Evolutionary conservation across 352 stramenopile genomes (phyloP).

Genomic region (Phytophthora multivora): DNA sequence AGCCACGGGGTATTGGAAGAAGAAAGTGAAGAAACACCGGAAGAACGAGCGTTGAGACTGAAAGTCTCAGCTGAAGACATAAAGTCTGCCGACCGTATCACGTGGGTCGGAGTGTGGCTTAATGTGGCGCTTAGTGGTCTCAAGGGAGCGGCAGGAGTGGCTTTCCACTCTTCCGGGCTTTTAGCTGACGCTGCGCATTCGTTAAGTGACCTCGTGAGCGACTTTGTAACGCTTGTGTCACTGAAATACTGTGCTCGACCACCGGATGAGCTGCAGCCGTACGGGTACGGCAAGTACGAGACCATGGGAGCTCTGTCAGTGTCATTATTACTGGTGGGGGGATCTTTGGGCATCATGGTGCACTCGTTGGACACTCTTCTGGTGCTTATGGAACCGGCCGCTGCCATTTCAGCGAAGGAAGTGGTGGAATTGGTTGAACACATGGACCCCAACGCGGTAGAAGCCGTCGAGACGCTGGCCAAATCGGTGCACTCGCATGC

Average conservation of each 20-base stretch:
- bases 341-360: slow-evolving; percentile 65
- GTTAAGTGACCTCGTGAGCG: slow-evolving; percentile 93
- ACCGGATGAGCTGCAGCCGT: slow-evolving; percentile 89
- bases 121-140: slow-evolving; percentile 70
- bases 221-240: slow-evolving; percentile 94
- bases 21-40: slow-evolving; percentile 30
- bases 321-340: slow-evolving; percentile 64
- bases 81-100: slow-evolving; percentile 63
- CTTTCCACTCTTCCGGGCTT: slow-evolving; percentile 88
- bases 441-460: slow-evolving; percentile 35
- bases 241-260: slow-evolving; percentile 91
- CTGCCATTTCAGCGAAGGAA: slow-evolving; percentile 26
- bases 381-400: slow-evolving; percentile 42
- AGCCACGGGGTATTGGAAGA: slow-evolving; percentile 41
- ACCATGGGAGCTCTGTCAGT: slow-evolving; percentile 70
- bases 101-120: slow-evolving; percentile 70
- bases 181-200: slow-evolving; percentile 95
- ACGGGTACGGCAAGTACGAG: slow-evolving; percentile 82
- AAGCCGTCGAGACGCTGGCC: slow-evolving; percentile 44
- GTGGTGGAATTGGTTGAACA: slow-evolving; percentile 26
- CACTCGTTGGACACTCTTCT: slow-evolving; percentile 75
- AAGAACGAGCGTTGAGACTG: slow-evolving; percentile 27
- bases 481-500: slow-evolving; percentile 24
- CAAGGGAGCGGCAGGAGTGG: slow-evolving; percentile 73
- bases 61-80: slow-evolving; percentile 44